Evolutionary conservation across 768 basidiomycete species (phyloP), one percentile per base, ranked within the genome.

Genomic region (Mycena belliarum): DNA sequence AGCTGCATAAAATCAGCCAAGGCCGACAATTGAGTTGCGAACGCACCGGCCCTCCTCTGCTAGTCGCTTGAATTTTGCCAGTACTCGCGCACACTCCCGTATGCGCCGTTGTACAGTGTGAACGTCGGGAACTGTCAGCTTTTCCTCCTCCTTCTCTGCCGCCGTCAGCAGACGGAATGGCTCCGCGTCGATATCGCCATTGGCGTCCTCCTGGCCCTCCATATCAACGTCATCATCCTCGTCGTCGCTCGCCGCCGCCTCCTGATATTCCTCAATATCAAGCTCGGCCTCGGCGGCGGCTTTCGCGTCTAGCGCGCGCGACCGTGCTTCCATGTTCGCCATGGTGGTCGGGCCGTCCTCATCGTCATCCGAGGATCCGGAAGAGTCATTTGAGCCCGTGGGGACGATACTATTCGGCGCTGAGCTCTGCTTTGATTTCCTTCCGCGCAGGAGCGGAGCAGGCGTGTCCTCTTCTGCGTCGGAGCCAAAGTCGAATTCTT

Each of bases 271-370:
- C 65, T 85, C 82, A 0, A 78, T 70, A 65, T 89, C 89, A 25
- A 90, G 74, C 67, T 83, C 82, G 3, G 87, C 90, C 55, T 93
- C 89, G 12, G 75, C 83, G 24, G 79, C 80, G 7, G 84, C 85
- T 62, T 80, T 75, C 21, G 79, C 85, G 63, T 94, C 92, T 48
- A 93, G 72, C 49, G 89, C 89, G 52, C 84, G 84, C 43, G 92
- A 93, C 25, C 85, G 86, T 35, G 85, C 82, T 61, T 89, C 92
- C 81, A 94, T 91, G 66, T 93, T 94, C 24, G 81, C 82, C 73
- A 85, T 85, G 8, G 91, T 94, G 32, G 87, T 73, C 49, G 77
- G 87, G n/a, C 48, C 55, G 16, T 56, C 24, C 14, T 69, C 80
- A 12, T 70, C 75, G 9, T 69, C 74, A 8, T 79, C 80, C 14